Percentiles rank a stretch among this genome's conserved stretches.
Evolutionary conservation across 2,329 filamentous ascomycete species (phyloP).

Genomic region (Ambrosiella xylebori): DNA sequence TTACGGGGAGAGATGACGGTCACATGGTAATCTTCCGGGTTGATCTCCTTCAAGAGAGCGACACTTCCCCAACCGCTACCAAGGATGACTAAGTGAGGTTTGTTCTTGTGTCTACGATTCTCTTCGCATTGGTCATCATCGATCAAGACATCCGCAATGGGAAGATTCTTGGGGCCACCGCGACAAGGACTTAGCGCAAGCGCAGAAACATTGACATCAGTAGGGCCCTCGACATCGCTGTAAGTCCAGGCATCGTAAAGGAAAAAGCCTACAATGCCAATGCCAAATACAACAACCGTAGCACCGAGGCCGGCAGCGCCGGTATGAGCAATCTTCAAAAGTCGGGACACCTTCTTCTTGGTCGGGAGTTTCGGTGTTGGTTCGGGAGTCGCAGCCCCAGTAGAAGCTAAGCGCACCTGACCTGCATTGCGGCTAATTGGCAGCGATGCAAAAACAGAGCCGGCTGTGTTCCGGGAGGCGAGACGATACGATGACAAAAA

Average conservation of each 20-base stretch:
- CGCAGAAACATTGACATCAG: constrained; percentile 70
- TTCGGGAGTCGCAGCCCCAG: not conserved
- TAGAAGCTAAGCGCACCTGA: constrained; percentile 6
- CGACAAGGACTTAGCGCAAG: constrained; percentile 62
- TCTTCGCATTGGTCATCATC: constrained; percentile 70
- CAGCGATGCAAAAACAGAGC: not conserved
- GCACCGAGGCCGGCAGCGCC: constrained; percentile 57
- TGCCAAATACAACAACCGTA: constrained; percentile 52
- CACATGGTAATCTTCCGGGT: constrained; percentile 85
- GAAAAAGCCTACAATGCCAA: constrained; percentile 68
- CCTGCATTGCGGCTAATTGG: not conserved
- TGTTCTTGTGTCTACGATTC: constrained; percentile 58
- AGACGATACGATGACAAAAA: not conserved
- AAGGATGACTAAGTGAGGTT: constrained; percentile 81
- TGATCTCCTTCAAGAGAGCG: constrained; percentile 74
- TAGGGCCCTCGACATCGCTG: constrained; percentile 45
- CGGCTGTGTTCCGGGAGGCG: not conserved
- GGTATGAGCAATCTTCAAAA: constrained; percentile 47
- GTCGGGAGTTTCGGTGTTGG: not conserved
- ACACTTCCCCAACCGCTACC: constrained; percentile 94
- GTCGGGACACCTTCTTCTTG: constrained; percentile 25
- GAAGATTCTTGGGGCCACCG: constrained; percentile 88
- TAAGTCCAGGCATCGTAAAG: constrained; percentile 89
- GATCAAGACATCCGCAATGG: constrained; percentile 72
- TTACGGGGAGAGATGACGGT: constrained; percentile 89